Conservation (phyloP, 768 basidiomycete species). For the Termitomyces sp. region DNA sequence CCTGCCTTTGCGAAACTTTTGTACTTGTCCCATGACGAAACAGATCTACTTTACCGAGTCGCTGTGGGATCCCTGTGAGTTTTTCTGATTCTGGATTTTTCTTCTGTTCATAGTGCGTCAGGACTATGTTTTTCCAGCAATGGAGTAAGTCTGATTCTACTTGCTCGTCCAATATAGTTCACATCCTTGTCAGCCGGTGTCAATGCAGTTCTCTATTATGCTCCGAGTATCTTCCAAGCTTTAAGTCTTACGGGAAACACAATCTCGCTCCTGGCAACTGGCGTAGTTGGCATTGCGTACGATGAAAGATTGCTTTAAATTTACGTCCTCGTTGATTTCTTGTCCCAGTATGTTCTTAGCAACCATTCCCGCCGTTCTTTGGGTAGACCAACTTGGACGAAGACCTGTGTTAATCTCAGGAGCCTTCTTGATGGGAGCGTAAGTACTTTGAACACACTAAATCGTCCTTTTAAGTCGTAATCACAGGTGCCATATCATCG, state of each 20-base stretch:
- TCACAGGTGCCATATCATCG: constrained; percentile 58
- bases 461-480: background rate
- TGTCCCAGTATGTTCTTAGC: constrained; percentile 59
- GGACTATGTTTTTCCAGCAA: constrained; percentile 78
- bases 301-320: constrained; percentile 14
- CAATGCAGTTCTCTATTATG: constrained; percentile 74
- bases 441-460: constrained; percentile 16
- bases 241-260: constrained; percentile 61
- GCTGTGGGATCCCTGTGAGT: constrained; percentile 52
- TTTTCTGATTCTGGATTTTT: background rate
- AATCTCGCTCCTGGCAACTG: constrained; percentile 45
- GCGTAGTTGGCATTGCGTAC: constrained; percentile 76
- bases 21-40: background rate
- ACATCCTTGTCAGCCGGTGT: constrained; percentile 39
- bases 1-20: background rate
- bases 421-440: constrained; percentile 67
- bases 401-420: constrained; percentile 72
- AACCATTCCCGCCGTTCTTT: constrained; percentile 79
- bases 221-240: constrained; percentile 59
- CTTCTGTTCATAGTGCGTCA: constrained; percentile 13
- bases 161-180: background rate
- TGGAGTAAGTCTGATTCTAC: constrained; percentile 43
- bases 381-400: constrained; percentile 70
- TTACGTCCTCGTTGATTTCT: background rate
- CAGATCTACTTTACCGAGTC: constrained; percentile 58